phyloP scores from a whole-genome alignment of 345 rosid genomes.

The Brassica napus region Da-Ae NC_063446.1:29387001-29387500 shows the following conservation, averaged over 20 bases:
- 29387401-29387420: background rate
- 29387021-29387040: constrained; percentile 2
- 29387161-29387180: constrained; percentile 94
- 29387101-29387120: constrained; percentile 99
- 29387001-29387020: constrained; percentile 82
- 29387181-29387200: constrained; percentile 86
- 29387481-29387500: constrained; percentile 95
- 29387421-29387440: background rate
- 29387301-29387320: constrained; percentile 78
- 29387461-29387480: background rate
- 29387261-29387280: constrained; percentile 95
- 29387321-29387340: constrained; percentile 86
- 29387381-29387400: constrained; percentile 95
- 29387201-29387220: constrained; percentile 91
- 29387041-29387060: background rate
- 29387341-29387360: constrained; percentile 78
- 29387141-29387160: constrained; percentile 85
- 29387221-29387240: constrained; percentile 75
- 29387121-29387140: constrained; percentile 99
- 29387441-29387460: background rate
- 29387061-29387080: background rate
- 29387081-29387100: constrained; percentile 64
- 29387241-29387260: constrained; percentile 84
- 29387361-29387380: constrained; percentile 93
- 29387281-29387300: constrained; percentile 98